phyloP scores from a whole-genome alignment of 2,329 filamentous ascomycete genomes.

The Rachicladosporium sp. region DNA sequence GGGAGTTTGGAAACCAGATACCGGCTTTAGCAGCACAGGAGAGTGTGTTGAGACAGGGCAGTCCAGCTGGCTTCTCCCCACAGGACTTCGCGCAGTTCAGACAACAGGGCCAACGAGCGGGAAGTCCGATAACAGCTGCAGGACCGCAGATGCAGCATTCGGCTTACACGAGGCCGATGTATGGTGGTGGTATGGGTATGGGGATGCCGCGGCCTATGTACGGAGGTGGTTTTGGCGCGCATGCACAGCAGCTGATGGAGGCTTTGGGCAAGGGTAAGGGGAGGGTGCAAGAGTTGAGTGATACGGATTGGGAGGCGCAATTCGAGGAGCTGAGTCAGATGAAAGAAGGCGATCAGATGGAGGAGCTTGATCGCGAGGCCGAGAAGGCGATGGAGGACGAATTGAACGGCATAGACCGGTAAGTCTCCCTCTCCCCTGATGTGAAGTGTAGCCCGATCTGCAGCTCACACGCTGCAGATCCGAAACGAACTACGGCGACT shows the following conservation, averaged over 20 bases:
- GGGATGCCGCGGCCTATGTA: conserved; percentile 13
- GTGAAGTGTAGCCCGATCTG: not conserved
- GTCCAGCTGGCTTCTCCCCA: conserved; percentile 47
- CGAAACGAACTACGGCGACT: conserved; percentile 70
- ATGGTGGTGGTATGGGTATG: conserved; percentile 41
- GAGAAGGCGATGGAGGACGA: conserved; percentile 71
- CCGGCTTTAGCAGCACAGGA: conserved; percentile 12
- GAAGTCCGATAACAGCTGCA: conserved; percentile 35
- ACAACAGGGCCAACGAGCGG: conserved; percentile 50
- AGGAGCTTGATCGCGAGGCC: conserved; percentile 48
- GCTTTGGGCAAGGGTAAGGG: conserved; percentile 63
- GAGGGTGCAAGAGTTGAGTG: conserved; percentile 77
- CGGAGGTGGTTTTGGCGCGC: conserved; percentile 40
- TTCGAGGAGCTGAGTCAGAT: conserved; percentile 77
- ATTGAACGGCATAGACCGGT: conserved; percentile 80
- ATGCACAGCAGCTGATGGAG: conserved; percentile 17
- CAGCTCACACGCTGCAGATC: conserved; percentile 25
- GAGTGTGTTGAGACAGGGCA: conserved; percentile 11
- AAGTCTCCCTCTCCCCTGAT: conserved; percentile 34
- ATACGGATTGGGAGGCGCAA: conserved; percentile 89
- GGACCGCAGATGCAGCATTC: conserved; percentile 22
- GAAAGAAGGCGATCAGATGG: conserved; percentile 37
- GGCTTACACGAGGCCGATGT: conserved; percentile 49
- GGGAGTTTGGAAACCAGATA: conserved; percentile 20
- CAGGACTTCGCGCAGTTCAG: conserved; percentile 84